These are phyloP conservation scores for Xanthoparmelia taractica DNA, from an alignment of 495 filamentous ascomycete genomes.

Conservation along the genomic window DNA sequence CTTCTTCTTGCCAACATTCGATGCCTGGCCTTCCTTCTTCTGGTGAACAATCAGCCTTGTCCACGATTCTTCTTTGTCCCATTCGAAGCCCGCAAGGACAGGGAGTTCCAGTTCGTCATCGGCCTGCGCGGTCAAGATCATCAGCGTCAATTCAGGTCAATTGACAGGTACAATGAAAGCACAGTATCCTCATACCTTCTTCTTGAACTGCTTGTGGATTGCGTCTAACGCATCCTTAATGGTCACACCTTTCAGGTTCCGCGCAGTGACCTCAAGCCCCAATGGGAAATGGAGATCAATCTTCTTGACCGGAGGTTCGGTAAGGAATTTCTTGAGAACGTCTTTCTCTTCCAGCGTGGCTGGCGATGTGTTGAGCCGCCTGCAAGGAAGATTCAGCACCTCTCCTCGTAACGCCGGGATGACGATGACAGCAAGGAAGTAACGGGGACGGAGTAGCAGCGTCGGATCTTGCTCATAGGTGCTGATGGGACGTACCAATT, in stretches of 20 bases:
- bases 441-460: not conserved
- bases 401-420: not conserved
- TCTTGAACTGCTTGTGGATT: slow-evolving; percentile 90
- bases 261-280: slow-evolving; percentile 78
- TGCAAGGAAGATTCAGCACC: slow-evolving; percentile 29
- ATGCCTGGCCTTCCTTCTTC: slow-evolving; percentile 55
- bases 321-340: slow-evolving; percentile 68
- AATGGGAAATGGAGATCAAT: slow-evolving; percentile 84
- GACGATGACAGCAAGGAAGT: not conserved
- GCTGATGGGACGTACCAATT: slow-evolving; percentile 61
- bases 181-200: slow-evolving; percentile 54
- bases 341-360: slow-evolving; percentile 70
- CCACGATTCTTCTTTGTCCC: slow-evolving; percentile 82
- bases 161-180: not conserved
- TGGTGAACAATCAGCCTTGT: slow-evolving; percentile 73
- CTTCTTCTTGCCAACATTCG: slow-evolving; percentile 60
- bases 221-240: slow-evolving; percentile 92
- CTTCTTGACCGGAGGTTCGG: slow-evolving; percentile 78
- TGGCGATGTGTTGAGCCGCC: slow-evolving; percentile 87
- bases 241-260: slow-evolving; percentile 86
- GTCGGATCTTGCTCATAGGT: not conserved
- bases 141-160: slow-evolving; percentile 23
- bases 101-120: slow-evolving; percentile 82
- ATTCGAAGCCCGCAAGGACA: slow-evolving; percentile 86
- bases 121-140: slow-evolving; percentile 43